Percentiles rank a stretch among this genome's conserved stretches.
These are phyloP conservation scores for Breviolum minutum DNA, from an alignment of 73 alveolate genomes.

Conservation along the genomic window DNA sequence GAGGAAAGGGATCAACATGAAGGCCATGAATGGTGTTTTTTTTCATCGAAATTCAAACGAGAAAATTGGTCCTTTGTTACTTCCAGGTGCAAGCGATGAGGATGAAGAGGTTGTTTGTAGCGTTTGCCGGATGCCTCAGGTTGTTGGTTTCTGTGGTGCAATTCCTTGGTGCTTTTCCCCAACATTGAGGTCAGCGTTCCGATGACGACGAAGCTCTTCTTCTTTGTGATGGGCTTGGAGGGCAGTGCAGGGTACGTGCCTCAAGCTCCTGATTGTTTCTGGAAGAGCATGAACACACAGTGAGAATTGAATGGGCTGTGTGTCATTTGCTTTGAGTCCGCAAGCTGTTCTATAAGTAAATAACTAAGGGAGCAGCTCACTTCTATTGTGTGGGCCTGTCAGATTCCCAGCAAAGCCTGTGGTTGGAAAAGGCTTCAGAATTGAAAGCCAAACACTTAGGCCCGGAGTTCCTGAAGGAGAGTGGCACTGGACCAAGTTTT, in stretches of 20 bases:
- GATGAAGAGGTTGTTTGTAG: constrained; percentile 72
- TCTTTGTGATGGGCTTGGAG: constrained; percentile 80
- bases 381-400: constrained; percentile 69
- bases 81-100: not conserved
- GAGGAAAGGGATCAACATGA: constrained; percentile 45
- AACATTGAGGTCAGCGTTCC: constrained; percentile 25
- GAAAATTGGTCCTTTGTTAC: not conserved
- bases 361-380: constrained; percentile 65
- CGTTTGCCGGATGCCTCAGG: constrained; percentile 9
- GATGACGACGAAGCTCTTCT: constrained; percentile 66
- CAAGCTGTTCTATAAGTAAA: not conserved
- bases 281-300: not conserved
- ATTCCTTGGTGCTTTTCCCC: not conserved
- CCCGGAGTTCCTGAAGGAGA: constrained; percentile 80
- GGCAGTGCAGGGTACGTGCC: constrained; percentile 15
- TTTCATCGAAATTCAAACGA: no score
- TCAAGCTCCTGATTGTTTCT: not conserved
- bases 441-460: not conserved
- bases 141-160: not conserved
- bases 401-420: not conserved
- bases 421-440: not conserved
- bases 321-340: not conserved
- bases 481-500: constrained; percentile 31
- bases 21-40: not conserved
- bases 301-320: not conserved